Percentiles rank a stretch among this genome's conserved stretches.
Conservation (phyloP, 495 filamentous ascomycete species). For the Beverwykella pulmonaria region DNA sequence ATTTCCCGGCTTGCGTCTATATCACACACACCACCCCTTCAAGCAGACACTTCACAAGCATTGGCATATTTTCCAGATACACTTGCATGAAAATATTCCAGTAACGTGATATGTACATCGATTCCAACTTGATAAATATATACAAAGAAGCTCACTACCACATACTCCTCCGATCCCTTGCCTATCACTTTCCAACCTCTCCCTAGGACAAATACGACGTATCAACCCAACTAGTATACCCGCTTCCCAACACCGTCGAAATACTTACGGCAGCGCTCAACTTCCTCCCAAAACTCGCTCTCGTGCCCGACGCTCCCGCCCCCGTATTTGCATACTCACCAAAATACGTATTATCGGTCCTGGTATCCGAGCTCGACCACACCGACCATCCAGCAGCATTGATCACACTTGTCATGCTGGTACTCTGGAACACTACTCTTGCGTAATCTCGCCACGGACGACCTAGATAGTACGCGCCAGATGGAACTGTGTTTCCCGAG, state of each 20-base stretch:
- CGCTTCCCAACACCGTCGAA: constrained; percentile 55
- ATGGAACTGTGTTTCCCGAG: constrained; percentile 51
- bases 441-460: constrained; percentile 67
- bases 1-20: too few relatives aligned
- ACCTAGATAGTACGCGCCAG: constrained; percentile 63
- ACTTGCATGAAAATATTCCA: too few relatives aligned
- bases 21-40: too few relatives aligned
- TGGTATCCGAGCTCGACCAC: constrained; percentile 55
- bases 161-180: too few relatives aligned
- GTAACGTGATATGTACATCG: too few relatives aligned
- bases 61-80: too few relatives aligned
- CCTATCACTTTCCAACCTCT: too few relatives aligned
- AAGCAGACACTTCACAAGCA: too few relatives aligned
- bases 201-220: constrained; percentile 17
- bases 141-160: too few relatives aligned
- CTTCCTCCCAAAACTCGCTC: constrained; percentile 59
- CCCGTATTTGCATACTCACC: constrained; percentile 65
- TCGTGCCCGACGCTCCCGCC: constrained; percentile 57
- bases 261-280: constrained; percentile 53
- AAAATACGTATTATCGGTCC: constrained; percentile 59
- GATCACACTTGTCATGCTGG: constrained; percentile 57
- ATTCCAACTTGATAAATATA: too few relatives aligned
- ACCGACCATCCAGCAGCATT: constrained; percentile 63
- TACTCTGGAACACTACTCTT: constrained; percentile 64
- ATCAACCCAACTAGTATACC: constrained; percentile 38